Evolutionary conservation across 1,139 yeast species (phyloP).

Genomic region (Geotrichum klebahnii): DNA sequence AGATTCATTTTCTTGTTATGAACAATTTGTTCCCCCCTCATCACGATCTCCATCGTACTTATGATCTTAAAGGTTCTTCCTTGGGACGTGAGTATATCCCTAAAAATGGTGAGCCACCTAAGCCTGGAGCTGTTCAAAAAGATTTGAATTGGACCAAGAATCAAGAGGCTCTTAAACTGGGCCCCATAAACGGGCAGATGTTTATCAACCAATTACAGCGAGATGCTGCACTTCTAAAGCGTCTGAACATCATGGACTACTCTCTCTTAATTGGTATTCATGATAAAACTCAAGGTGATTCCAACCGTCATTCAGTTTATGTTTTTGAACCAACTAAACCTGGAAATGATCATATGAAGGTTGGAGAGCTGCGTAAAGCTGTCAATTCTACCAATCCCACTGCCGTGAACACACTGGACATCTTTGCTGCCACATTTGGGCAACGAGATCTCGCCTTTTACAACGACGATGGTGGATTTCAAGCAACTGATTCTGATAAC

Average conservation of each 20-base stretch:
- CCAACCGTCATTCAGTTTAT: constrained; percentile 38
- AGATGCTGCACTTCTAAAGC: constrained; percentile 70
- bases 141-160: constrained; percentile 84
- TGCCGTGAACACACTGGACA: constrained; percentile 36
- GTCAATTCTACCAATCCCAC: constrained; percentile 40
- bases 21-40: constrained; percentile 95
- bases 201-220: constrained; percentile 66
- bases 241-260: constrained; percentile 90
- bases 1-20: constrained; percentile 93
- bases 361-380: constrained; percentile 39
- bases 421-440: constrained; percentile 34
- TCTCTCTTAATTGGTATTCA: constrained; percentile 85
- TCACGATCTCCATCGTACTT: constrained; percentile 77
- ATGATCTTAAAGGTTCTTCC: constrained; percentile 90
- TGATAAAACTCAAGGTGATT: constrained; percentile 58
- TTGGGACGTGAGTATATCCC: constrained; percentile 58
- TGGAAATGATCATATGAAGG: constrained; percentile 29
- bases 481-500: constrained; percentile 64
- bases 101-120: constrained; percentile 29
- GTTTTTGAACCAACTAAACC: constrained; percentile 39
- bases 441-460: constrained; percentile 53
- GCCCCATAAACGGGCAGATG: constrained; percentile 58
- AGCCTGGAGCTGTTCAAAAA: constrained; percentile 50
- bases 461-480: constrained; percentile 81
- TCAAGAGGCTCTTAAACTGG: constrained; percentile 60